Percentiles rank a stretch among this genome's conserved stretches.
Conservation (phyloP, 2,329 filamentous ascomycete species). For the Exophiala dermatitidis region DNA sequence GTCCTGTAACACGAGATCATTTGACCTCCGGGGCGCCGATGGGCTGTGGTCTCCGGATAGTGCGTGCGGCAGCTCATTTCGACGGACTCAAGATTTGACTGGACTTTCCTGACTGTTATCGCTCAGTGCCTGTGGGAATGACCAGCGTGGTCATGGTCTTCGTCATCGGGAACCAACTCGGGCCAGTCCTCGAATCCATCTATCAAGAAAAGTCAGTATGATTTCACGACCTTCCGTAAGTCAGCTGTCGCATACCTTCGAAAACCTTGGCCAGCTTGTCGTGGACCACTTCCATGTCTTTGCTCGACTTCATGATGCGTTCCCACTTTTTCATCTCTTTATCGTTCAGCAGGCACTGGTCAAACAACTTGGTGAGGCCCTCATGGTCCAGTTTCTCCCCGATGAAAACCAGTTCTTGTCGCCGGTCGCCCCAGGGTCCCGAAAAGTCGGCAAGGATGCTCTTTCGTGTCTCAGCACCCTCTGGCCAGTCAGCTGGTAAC, state of each 20-base stretch:
- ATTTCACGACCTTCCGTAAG: not conserved
- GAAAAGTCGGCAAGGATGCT: constrained; percentile 47
- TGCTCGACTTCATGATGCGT: constrained; percentile 43
- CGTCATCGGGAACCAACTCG: constrained; percentile 20
- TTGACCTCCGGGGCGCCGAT: no score
- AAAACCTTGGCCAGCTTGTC: constrained; percentile 46
- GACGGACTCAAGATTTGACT: no score
- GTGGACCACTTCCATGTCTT: constrained; percentile 37
- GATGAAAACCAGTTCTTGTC: constrained; percentile 68
- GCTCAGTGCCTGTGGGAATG: not conserved
- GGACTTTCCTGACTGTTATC: no score
- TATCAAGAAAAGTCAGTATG: not conserved
- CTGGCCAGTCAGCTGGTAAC: constrained; percentile 45
- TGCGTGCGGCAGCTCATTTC: no score
- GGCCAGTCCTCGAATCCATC: constrained; percentile 55
- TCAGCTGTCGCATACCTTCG: constrained; percentile 32
- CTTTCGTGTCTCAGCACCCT: constrained; percentile 42
- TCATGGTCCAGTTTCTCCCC: constrained; percentile 55
- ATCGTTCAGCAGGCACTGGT: no score
- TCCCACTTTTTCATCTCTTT: constrained; percentile 52
- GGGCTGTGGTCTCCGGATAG: no score
- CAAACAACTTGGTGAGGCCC: constrained; percentile 39
- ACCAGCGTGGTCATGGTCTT: not conserved
- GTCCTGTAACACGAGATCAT: no score
- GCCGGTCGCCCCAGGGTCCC: constrained; percentile 57